These are phyloP conservation scores for Cenchrus americanus DNA, from an alignment of 176 grass and related monocot species.

Conservation along the genomic window DNA sequence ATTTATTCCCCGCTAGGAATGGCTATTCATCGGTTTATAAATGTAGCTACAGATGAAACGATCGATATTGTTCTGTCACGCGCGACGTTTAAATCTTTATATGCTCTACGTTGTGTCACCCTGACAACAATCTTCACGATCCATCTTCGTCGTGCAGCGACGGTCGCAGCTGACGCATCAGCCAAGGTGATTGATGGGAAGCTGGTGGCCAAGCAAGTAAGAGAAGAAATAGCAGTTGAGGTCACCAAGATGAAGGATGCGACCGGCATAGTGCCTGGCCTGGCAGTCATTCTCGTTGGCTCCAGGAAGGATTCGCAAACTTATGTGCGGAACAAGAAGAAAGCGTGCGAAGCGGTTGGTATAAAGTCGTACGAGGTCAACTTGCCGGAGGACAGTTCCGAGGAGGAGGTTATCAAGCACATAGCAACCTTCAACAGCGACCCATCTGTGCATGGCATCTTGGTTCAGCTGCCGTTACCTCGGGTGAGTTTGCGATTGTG, in stretches of 20 bases:
- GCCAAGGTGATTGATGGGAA: conserved; percentile 87
- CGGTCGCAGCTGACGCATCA: conserved; percentile 38
- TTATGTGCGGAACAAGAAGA: conserved; percentile 94
- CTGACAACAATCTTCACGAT: no score
- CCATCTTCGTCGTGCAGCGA: conserved; percentile 33
- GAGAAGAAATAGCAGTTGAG: conserved; percentile 64
- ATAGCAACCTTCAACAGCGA: conserved; percentile 74
- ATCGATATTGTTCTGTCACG: background rate
- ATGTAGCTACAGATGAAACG: background rate
- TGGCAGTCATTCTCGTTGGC: conserved; percentile 85
- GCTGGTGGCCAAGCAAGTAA: conserved; percentile 77
- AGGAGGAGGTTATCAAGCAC: conserved; percentile 79
- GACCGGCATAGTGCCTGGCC: conserved; percentile 65
- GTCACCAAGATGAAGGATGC: conserved; percentile 72
- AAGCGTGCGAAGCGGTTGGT: conserved; percentile 78
- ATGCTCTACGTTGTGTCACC: background rate
- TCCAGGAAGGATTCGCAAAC: conserved; percentile 93
- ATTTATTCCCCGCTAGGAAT: background rate
- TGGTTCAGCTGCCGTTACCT: conserved; percentile 93
- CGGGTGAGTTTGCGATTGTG: conserved; percentile 52
- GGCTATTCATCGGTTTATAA: conserved; percentile 4
- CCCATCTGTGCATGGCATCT: conserved; percentile 84
- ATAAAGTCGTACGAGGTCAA: conserved; percentile 86
- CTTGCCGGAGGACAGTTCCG: conserved; percentile 75
- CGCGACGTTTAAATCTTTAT: background rate